Percentiles rank a stretch among this genome's conserved stretches.
Evolutionary conservation across 225 moss, liverwort and hornwort species (phyloP).

Genomic region (Sphagnum contortum): DNA sequence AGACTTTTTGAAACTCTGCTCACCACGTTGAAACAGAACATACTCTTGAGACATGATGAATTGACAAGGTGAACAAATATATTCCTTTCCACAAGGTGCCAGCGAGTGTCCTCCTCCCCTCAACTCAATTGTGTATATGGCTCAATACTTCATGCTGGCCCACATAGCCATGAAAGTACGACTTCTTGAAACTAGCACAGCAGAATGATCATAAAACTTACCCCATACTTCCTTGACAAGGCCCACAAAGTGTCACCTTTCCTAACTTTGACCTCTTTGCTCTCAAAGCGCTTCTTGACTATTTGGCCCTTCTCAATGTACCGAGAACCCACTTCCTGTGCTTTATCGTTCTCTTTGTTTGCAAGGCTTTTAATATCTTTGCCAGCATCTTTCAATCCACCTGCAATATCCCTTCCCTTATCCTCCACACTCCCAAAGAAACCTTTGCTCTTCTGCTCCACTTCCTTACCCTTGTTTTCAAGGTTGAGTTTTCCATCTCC

Average conservation of each 20-base stretch:
- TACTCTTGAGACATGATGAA: neutral
- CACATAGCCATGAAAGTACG: neutral
- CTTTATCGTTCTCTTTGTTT: slow-evolving; percentile 35
- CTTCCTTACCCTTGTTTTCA: slow-evolving; percentile 13
- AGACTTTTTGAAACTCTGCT: neutral
- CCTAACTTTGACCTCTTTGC: slow-evolving; percentile 24
- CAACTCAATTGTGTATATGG: neutral
- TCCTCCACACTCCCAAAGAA: slow-evolving; percentile 24
- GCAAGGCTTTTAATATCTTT: slow-evolving; percentile 32
- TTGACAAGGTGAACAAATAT: neutral
- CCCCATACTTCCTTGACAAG: slow-evolving; percentile 31
- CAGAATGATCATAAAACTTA: slow-evolving; percentile 4
- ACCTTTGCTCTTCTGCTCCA: slow-evolving; percentile 19
- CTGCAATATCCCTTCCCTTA: slow-evolving; percentile 23
- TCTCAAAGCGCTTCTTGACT: slow-evolving; percentile 30
- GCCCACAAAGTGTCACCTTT: slow-evolving; percentile 45
- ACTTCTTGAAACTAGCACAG: too few species aligned
- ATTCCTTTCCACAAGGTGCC: too few species aligned
- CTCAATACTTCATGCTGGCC: neutral
- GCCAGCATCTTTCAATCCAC: slow-evolving; percentile 17
- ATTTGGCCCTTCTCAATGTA: slow-evolving; percentile 23
- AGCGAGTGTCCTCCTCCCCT: too few species aligned
- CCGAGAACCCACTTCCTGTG: slow-evolving; percentile 20
- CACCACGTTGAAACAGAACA: neutral
- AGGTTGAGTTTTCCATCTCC: slow-evolving; percentile 17